phyloP scores from a whole-genome alignment of 148 eudicot species.

The Polygonum maritimum region DNA sequence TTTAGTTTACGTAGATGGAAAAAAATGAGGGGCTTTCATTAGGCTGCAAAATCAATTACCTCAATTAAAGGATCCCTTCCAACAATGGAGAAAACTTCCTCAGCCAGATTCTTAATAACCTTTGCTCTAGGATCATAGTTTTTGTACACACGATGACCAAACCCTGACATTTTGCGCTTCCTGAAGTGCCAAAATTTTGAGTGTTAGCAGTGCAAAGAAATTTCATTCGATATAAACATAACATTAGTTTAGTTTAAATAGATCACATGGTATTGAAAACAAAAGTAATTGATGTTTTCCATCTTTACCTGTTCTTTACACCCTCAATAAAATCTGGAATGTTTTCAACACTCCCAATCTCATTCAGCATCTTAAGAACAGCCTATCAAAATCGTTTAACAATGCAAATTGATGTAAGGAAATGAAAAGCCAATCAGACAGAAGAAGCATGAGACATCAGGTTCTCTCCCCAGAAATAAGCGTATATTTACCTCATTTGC shows the following conservation, averaged over 20 bases:
- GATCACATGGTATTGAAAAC: not conserved
- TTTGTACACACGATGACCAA: slow-evolving; percentile 97
- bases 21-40: not conserved
- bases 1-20: not conserved
- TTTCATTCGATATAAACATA: not conserved
- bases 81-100: slow-evolving; percentile 95
- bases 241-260: not conserved
- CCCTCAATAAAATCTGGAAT: slow-evolving; percentile 98
- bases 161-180: slow-evolving; percentile 99
- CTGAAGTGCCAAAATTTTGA: slow-evolving; percentile 19
- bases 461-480: not conserved
- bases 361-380: slow-evolving; percentile 89
- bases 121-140: slow-evolving; percentile 98
- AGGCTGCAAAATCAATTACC: slow-evolving; percentile 32
- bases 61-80: slow-evolving; percentile 99
- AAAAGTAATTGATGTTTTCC: not conserved
- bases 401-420: not conserved
- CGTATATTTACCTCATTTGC: slow-evolving; percentile 75
- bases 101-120: slow-evolving; percentile 85
- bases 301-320: slow-evolving; percentile 73
- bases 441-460: not conserved
- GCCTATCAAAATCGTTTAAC: slow-evolving; percentile 33
- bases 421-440: not conserved
- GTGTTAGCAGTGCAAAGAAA: slow-evolving; percentile 7
- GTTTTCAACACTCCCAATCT: slow-evolving; percentile 87